Evolutionary conservation across 345 rosid species (phyloP).

Genomic region (Passiflora organensis): DNA sequence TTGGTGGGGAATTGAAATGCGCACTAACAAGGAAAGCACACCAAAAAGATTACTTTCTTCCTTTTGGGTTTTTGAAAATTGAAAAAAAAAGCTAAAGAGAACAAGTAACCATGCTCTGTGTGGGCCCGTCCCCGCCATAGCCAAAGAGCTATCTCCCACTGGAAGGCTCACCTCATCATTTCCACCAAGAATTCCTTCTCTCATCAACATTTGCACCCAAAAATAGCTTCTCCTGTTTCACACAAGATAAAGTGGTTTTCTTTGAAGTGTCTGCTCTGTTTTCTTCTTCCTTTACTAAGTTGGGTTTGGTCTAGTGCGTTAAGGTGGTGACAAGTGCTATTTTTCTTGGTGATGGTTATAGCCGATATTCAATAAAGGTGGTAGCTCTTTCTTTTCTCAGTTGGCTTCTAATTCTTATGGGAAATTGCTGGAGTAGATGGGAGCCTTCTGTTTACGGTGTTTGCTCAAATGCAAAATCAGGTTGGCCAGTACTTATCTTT

Average conservation of each 20-base stretch:
- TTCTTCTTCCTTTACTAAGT: conserved; percentile 13
- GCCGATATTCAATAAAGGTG: conserved; percentile 13
- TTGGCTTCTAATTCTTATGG: conserved; percentile 43
- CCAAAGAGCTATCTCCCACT: conserved; percentile 39
- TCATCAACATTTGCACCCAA: conserved; percentile 13
- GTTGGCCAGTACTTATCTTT: conserved; percentile 29
- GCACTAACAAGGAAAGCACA: conserved; percentile 27
- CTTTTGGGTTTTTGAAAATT: background rate
- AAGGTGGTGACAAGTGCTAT: no score
- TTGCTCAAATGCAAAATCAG: conserved; percentile 84
- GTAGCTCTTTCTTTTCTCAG: background rate
- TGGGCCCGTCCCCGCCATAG: conserved; percentile 62
- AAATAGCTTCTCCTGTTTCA: conserved; percentile 13
- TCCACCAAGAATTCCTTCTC: conserved; percentile 23
- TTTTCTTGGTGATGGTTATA: conserved; percentile 11
- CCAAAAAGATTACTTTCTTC: conserved; percentile 1
- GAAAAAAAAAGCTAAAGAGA: conserved; percentile 3
- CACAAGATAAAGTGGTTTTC: conserved; percentile 3
- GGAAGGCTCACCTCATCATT: conserved; percentile 39
- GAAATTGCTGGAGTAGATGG: conserved; percentile 75
- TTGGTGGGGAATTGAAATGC: conserved; percentile 21
- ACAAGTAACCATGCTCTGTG: conserved; percentile 3
- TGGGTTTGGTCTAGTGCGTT: conserved; percentile 7
- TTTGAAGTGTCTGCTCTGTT: conserved; percentile 10
- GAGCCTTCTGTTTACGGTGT: conserved; percentile 72